These are phyloP conservation scores for Sugiyamaella floridensis DNA, from an alignment of 805 yeast species.

Conservation along the genomic window DNA sequence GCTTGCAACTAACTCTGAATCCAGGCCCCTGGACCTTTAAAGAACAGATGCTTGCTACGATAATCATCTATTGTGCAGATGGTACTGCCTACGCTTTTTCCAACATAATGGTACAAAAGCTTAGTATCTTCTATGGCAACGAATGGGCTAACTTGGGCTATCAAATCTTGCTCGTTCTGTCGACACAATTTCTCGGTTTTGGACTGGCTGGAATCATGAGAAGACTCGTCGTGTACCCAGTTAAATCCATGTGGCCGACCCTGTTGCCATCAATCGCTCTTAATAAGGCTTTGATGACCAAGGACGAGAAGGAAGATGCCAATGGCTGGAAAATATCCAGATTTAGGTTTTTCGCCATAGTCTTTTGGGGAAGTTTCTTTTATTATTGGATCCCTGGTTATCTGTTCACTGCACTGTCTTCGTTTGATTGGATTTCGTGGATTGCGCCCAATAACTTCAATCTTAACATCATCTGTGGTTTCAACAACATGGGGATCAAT, in stretches of 20 bases:
- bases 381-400: constrained; percentile 69
- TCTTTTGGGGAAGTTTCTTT: constrained; percentile 38
- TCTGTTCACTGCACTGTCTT: constrained; percentile 53
- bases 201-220: constrained; percentile 51
- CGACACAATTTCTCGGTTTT: constrained; percentile 48
- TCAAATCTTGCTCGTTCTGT: constrained; percentile 38
- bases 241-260: constrained; percentile 41
- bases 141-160: constrained; percentile 36
- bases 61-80: constrained; percentile 5
- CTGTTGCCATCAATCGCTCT: constrained; percentile 52
- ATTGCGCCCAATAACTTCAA: constrained; percentile 46
- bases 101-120: constrained; percentile 17
- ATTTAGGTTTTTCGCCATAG: constrained; percentile 43
- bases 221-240: constrained; percentile 42
- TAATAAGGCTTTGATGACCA: constrained; percentile 39
- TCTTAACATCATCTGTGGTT: constrained; percentile 59
- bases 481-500: constrained; percentile 40
- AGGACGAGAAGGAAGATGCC: constrained; percentile 39
- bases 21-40: constrained; percentile 60
- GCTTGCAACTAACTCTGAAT: constrained; percentile 37
- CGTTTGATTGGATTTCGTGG: constrained; percentile 62
- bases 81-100: constrained; percentile 10
- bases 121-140: constrained; percentile 19
- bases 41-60: constrained; percentile 58
- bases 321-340: constrained; percentile 58